These are phyloP conservation scores for Onygenales sp. DNA, from an alignment of 2,329 filamentous ascomycete species.

Conservation along the genomic window DNA sequence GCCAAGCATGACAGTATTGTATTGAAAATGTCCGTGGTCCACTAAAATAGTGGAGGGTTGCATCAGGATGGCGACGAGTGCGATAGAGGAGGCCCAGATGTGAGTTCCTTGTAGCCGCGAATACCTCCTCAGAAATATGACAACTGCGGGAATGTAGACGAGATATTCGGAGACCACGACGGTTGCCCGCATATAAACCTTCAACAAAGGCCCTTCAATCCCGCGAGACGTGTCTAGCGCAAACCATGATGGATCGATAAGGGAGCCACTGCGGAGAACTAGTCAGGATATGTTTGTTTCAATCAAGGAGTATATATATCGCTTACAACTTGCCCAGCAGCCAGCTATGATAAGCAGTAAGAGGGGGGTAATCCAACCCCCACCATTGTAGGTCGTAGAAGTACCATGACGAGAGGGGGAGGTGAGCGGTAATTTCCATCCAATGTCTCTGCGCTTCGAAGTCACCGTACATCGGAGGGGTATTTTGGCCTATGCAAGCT, in stretches of 20 bases:
- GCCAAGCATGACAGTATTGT: slow-evolving; percentile 97
- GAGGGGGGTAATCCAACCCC: slow-evolving; percentile 93
- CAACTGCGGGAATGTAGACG: slow-evolving; percentile 72
- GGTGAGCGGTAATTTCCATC: slow-evolving; percentile 91
- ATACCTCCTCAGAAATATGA: slow-evolving; percentile 77
- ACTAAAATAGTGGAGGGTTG: slow-evolving; percentile 85
- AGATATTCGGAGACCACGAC: slow-evolving; percentile 88
- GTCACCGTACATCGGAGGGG: slow-evolving; percentile 87
- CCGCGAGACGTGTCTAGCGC: slow-evolving; percentile 73
- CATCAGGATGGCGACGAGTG: slow-evolving; percentile 81
- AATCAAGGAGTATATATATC: neutral
- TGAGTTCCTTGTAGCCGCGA: slow-evolving; percentile 67
- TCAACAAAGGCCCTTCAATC: slow-evolving; percentile 66
- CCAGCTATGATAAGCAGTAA: slow-evolving; percentile 99
- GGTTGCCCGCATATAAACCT: slow-evolving; percentile 92
- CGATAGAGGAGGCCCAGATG: slow-evolving; percentile 73
- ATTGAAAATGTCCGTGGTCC: slow-evolving; percentile 94
- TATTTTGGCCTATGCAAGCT: slow-evolving; percentile 53
- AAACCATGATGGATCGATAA: slow-evolving; percentile 81
- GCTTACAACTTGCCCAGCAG: slow-evolving; percentile 69
- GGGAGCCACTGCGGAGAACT: slow-evolving; percentile 47
- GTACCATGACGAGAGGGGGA: slow-evolving; percentile 93
- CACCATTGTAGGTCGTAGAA: slow-evolving; percentile 95
- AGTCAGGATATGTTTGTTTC: neutral
- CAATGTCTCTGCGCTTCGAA: slow-evolving; percentile 97